Evolutionary conservation across 768 basidiomycete species (phyloP).

Genomic region (Suillus luteus): DNA sequence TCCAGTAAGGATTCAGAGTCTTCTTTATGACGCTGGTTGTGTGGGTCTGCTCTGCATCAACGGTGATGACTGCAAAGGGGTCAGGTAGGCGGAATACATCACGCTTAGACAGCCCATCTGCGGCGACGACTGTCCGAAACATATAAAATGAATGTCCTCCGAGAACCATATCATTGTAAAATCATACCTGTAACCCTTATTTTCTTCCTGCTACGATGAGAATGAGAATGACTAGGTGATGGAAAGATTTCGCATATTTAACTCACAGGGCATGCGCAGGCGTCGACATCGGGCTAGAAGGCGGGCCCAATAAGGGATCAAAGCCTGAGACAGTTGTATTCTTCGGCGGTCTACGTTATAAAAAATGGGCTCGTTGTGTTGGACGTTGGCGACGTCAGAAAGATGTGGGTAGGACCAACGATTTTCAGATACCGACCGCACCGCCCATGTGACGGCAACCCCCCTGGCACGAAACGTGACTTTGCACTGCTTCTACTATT

Average conservation of each 20-base stretch:
- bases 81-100: slow-evolving; percentile 97
- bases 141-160: slow-evolving; percentile 11
- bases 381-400: slow-evolving; percentile 20
- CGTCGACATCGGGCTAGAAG: slow-evolving; percentile 28
- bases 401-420: slow-evolving; percentile 16
- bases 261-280: slow-evolving; percentile 31
- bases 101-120: slow-evolving; percentile 89
- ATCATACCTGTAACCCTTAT: slow-evolving; percentile 74
- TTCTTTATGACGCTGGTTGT: slow-evolving; percentile 98
- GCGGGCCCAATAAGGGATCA: slow-evolving; percentile 5
- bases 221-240: slow-evolving; percentile 17
- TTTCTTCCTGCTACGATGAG: slow-evolving; percentile 55
- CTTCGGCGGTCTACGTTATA: background rate
- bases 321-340: background rate
- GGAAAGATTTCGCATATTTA: background rate
- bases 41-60: slow-evolving; percentile 96
- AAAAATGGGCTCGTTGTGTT: slow-evolving; percentile 4
- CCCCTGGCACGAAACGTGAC: slow-evolving; percentile 12
- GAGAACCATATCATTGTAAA: background rate
- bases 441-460: background rate
- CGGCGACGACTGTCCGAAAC: slow-evolving; percentile 77
- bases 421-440: slow-evolving; percentile 36
- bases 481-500: background rate
- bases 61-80: slow-evolving; percentile 97
- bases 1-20: slow-evolving; percentile 95